Evolutionary conservation across 176 grass and related monocot genomes (phyloP), one percentile per base, ranked within the genome.

Genomic region (Tillandsia leiboldiana): DNA sequence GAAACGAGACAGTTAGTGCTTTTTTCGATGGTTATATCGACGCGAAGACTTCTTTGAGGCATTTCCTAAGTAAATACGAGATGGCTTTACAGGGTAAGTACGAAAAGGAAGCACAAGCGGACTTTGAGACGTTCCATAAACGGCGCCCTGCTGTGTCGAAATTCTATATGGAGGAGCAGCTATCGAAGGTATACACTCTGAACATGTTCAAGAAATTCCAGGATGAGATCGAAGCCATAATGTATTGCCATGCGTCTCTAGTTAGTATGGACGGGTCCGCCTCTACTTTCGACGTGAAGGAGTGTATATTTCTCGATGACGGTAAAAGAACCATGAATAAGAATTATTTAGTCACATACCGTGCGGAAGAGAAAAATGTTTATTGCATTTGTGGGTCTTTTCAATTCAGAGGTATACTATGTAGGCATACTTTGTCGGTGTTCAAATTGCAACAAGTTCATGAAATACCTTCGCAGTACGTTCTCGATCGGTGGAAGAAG

Each of bases 101-200:
- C 67, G 94, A 90, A 74, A 97, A 90, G 72, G 94, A 92, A 70
- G 83, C 89, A 28, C 89, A 93, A 81, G 89, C 94, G 79, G 94
- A 99, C 82, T 99, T 99, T 70, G 94, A 92, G 66, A 93, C 89
- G 74, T 99, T 99, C 70, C 94, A 99, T 71, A 99, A 99, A 82
- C 78, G 88, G 67, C 79, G 89, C 12, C 89, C 94, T 64, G 71
- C 79, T 49, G 89, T 99, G 51, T 93, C 94, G 49, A 92, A 92
- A 76, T 99, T 97, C 69, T 90, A 92, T 73, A 97, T 92, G 94
- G 94, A 97, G 81, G 89, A 97, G 56, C 94, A 97, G 71, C 86
- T 97, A 20, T 92, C 94, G 11, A 97, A 90, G 75, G 84, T 90
- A 53, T 97, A 92, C 78, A 97, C 94, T 52, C 84, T 90, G 75